Evolutionary conservation across 140 eudicot species (phyloP).

Genomic region (Senecio squalidus): DNA sequence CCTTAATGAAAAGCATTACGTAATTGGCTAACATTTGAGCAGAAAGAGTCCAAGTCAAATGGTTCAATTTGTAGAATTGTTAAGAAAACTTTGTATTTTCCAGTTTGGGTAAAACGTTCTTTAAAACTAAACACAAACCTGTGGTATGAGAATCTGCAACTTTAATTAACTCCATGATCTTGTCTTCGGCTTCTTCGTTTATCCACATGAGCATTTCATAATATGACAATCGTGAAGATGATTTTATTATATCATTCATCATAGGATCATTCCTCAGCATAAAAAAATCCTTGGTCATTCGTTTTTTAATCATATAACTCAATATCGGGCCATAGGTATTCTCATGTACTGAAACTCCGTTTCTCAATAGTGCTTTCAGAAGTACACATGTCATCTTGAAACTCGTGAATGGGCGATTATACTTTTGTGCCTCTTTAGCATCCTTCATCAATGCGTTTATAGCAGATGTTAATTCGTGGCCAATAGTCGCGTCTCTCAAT

Average conservation of each 20-base stretch:
- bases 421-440: not conserved
- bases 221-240: not conserved
- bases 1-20: not conserved
- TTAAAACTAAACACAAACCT: not conserved
- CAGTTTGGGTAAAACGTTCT: not conserved
- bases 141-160: not conserved
- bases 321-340: not conserved
- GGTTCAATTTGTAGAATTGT: not conserved
- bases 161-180: not conserved
- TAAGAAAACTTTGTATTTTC: too few species aligned
- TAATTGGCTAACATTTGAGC: not conserved
- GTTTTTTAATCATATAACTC: not conserved
- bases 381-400: not conserved
- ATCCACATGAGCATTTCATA: not conserved
- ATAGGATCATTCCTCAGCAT: not conserved
- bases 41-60: not conserved
- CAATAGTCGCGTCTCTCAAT: not conserved
- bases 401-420: not conserved
- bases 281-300: not conserved
- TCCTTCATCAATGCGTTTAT: not conserved
- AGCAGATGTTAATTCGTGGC: not conserved
- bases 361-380: not conserved
- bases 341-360: not conserved
- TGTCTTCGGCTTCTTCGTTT: not conserved
- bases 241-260: not conserved